Evolutionary conservation across 169 alveolate genomes (phyloP), one percentile per base, ranked within the genome.

Genomic region (Plasmodium yoelii): DNA sequence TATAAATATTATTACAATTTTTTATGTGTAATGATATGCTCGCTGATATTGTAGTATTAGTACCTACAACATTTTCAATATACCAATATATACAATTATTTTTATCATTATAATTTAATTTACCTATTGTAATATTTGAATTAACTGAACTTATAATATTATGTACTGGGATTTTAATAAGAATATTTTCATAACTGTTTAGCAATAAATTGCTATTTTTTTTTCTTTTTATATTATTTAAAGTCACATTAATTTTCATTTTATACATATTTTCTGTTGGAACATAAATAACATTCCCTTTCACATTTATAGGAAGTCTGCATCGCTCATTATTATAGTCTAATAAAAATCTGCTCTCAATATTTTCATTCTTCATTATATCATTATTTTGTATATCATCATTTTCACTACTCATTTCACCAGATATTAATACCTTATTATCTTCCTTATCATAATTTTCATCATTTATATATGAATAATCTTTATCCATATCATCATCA

Each of bases 101-200:
- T 13, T 57, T 46, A 10, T 84, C 91, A 5, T 12, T 65, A 19
- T 84, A 84, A n/a, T 7, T 19, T 18, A 84, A 39, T 8, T 26
- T 56, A 0, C 91, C 91, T 4, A 84, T 18, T 8, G 86, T 28
- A 46, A 56, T 44, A 24, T 57, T 51, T 15, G 70, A 46, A 69
- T 57, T 70, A 26, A 84, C 65, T 12, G 82, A 69, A 7, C 42
- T 13, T 42, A 84, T 84, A 72, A 84, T 69, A 68, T 84, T 56
- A 19, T 84, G 84, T 47, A 84, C 72, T 34, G 91, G 91, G 2
- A 84, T 84, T 69, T 57, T 84, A 8, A 84, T 24, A 34, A 51
- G 34, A 7, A 84, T 84, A 15, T 84, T 57, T 55, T 69, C 91
- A 84, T 84, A 84, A 1, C 47, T 60, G 28, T 39, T 84, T 69